Conservation (phyloP, 2,329 filamentous ascomycete species). For the Sclerotinia nivalis region DNA sequence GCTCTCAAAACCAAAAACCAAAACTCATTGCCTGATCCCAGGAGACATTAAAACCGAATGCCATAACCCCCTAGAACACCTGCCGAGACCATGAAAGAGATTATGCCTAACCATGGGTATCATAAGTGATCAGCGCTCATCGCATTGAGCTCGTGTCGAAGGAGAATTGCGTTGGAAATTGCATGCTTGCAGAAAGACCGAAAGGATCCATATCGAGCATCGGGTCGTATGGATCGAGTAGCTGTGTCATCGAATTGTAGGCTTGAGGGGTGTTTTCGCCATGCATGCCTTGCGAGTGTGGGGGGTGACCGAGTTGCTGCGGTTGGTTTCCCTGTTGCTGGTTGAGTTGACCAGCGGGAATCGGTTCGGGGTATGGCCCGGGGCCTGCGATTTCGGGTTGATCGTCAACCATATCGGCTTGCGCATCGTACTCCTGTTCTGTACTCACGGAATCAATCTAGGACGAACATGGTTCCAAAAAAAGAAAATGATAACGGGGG, state of each 20-base stretch:
- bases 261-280: constrained; percentile 45
- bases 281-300: constrained; percentile 46
- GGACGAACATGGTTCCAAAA: constrained; percentile 64
- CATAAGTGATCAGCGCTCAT: constrained; percentile 34
- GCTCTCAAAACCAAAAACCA: constrained; percentile 2
- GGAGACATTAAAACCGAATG: constrained; percentile 9
- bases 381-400: constrained; percentile 63
- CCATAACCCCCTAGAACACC: constrained; percentile 5
- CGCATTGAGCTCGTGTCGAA: constrained; percentile 55
- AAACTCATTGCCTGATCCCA: constrained; percentile 10
- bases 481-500: constrained; percentile 47
- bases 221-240: constrained; percentile 75
- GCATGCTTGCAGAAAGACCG: constrained; percentile 90
- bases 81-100: constrained; percentile 16
- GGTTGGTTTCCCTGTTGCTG: constrained; percentile 26
- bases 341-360: constrained; percentile 44
- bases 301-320: constrained; percentile 42
- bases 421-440: constrained; percentile 98
- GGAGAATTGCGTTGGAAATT: constrained; percentile 82
- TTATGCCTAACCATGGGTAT: constrained; percentile 37
- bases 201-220: constrained; percentile 93
- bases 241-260: constrained; percentile 44
- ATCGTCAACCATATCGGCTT: constrained; percentile 85
- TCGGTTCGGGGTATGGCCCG: constrained; percentile 62
- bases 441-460: constrained; percentile 64